Evolutionary conservation across 176 grass and related monocot species (phyloP).

Genomic region (Juncus effusus): DNA sequence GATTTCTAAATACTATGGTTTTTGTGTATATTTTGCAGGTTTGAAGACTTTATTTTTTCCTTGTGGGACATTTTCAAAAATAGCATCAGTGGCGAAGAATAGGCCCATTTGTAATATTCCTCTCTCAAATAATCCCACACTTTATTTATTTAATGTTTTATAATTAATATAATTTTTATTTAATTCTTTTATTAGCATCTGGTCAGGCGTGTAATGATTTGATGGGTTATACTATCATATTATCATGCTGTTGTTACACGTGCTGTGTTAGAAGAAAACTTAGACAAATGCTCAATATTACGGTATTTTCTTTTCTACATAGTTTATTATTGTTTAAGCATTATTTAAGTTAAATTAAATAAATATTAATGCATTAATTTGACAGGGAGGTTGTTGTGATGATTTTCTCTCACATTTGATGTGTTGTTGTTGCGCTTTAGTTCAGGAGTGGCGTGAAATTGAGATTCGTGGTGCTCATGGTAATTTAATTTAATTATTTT

Average conservation of each 20-base stretch:
- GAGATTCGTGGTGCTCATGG: conserved; percentile 68
- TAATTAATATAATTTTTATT: conserved; percentile 1
- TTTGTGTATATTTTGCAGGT: conserved; percentile 40
- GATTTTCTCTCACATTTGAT: conserved; percentile 94
- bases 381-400: conserved; percentile 80
- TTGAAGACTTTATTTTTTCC: conserved; percentile 88
- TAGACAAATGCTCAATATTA: conserved; percentile 66
- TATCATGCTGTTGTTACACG: conserved; percentile 97
- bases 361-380: background rate
- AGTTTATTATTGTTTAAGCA: background rate
- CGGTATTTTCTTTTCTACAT: conserved; percentile 40
- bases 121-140: conserved; percentile 7
- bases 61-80: conserved; percentile 89
- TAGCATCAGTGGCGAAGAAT: conserved; percentile 72
- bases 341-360: background rate
- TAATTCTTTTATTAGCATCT: conserved; percentile 48
- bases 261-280: conserved; percentile 91
- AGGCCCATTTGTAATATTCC: conserved; percentile 68
- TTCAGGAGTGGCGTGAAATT: conserved; percentile 98
- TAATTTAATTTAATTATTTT: conserved; percentile 18
- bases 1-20: conserved; percentile 9
- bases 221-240: conserved; percentile 79
- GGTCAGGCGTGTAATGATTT: conserved; percentile 92
- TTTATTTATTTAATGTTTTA: background rate
- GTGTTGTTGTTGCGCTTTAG: conserved; percentile 93